Conservation (phyloP, 2,329 filamentous ascomycete species). For the Pseudohalonectria lignicola region DNA sequence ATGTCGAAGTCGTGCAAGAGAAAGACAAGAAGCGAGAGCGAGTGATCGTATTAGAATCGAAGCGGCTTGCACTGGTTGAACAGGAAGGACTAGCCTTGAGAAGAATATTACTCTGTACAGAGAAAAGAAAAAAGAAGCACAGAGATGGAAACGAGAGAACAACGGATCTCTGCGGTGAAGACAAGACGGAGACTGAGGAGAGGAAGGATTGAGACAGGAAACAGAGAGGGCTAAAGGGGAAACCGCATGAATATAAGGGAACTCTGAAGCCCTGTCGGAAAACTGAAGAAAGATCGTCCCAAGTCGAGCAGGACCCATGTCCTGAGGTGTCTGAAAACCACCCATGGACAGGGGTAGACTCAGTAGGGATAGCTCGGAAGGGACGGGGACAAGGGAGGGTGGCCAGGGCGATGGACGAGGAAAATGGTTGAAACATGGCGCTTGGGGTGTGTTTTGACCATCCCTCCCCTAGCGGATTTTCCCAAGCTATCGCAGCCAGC, state of each 20-base stretch:
- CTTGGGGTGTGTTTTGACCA: background rate
- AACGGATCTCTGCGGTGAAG: constrained; percentile 6
- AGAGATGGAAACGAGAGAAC: constrained; percentile 8
- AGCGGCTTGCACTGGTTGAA: constrained; percentile 35
- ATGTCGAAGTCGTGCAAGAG: background rate
- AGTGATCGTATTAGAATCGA: constrained; percentile 8
- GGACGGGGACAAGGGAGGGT: constrained; percentile 1
- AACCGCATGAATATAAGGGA: constrained; percentile 31
- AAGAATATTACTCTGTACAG: constrained; percentile 11
- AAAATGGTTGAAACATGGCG: background rate
- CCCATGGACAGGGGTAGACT: background rate
- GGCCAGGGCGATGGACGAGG: background rate
- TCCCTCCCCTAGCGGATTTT: too few relatives aligned
- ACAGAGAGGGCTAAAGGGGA: constrained; percentile 9
- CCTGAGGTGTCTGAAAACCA: constrained; percentile 6
- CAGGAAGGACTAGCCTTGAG: constrained; percentile 35
- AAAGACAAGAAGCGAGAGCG: constrained; percentile 11
- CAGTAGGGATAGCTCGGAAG: background rate
- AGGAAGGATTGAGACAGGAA: constrained; percentile 11
- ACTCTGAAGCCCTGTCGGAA: constrained; percentile 13
- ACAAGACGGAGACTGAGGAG: constrained; percentile 15
- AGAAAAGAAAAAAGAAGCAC: constrained; percentile 16
- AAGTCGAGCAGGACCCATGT: constrained; percentile 17
- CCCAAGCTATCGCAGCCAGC: too few relatives aligned
- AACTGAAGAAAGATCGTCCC: constrained; percentile 26